Evolutionary conservation across 257 asterid species (phyloP), one percentile per base, ranked within the genome.

Genomic region (Anisodus tanguticus): DNA sequence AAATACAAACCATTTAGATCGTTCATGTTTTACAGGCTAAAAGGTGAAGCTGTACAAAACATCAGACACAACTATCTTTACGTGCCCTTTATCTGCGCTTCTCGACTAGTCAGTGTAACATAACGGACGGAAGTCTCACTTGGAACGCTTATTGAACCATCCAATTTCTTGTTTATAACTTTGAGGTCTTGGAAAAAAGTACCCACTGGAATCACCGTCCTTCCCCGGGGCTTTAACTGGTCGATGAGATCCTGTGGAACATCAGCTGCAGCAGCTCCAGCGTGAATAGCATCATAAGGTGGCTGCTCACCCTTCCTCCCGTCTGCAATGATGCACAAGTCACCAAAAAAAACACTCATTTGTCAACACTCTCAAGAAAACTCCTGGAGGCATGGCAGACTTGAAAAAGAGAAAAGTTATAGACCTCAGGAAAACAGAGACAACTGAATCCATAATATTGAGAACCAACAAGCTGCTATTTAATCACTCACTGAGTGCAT

Each of bases 151-250:
- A 92, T 9, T 16, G 92, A 86, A 68, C 98, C 97, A 57, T 94
- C 97, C 47, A 79, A 35, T 6, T 90, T 88, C 94, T 96, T 94
- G 89, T 96, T 98, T 86, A 95, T 93, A 41, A 95, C 97, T 87
- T 91, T 90, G 85, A 96, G 91, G 80, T 92, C 98, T 90, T 96
- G 99, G 86, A 88, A 91, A 19, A 91, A 49, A 51, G 91, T 89
- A 74, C 98, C 99, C 45, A 96, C 99, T 6, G 99, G 99, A 85
- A 96, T 93, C 84, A 96, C 99, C 90, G 94, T 83, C 90, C 98
- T 90, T 64, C 99, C 98, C 6, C 99, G 98, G 0, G 99, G 98
- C 88, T 93, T 96, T 88, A 96, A 84, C 90, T 96, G 98, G 79
- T 94, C 95, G 6, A 96, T 82, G 39, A 96, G 94, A 35, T 94